Percentiles rank a stretch among this genome's conserved stretches.
Evolutionary conservation across 805 yeast genomes (phyloP).

Genomic region (Blastobotrys americana): DNA sequence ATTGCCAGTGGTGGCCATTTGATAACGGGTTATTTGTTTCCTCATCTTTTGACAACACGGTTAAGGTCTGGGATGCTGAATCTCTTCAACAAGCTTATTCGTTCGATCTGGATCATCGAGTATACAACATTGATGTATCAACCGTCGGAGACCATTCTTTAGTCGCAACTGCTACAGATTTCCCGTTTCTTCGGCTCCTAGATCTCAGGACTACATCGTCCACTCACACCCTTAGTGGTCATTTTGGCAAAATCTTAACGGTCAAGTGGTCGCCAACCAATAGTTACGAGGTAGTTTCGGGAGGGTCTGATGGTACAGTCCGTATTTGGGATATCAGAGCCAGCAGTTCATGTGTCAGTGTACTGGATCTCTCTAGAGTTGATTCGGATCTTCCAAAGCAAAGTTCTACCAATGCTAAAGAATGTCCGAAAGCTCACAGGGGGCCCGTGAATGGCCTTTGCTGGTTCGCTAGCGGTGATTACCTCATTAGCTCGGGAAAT

Average conservation of each 20-base stretch:
- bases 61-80: constrained; percentile 77
- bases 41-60: constrained; percentile 69
- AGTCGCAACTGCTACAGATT: constrained; percentile 66
- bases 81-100: constrained; percentile 57
- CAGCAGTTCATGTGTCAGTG: constrained; percentile 53
- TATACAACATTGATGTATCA: constrained; percentile 63
- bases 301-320: constrained; percentile 75
- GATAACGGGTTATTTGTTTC: constrained; percentile 83
- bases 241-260: constrained; percentile 46
- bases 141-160: constrained; percentile 41
- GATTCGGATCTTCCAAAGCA: constrained; percentile 26
- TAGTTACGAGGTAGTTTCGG: constrained; percentile 60
- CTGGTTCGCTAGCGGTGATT: constrained; percentile 64
- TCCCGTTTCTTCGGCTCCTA: constrained; percentile 57
- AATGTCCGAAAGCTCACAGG: constrained; percentile 56
- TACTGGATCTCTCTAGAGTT: constrained; percentile 51
- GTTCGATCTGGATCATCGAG: constrained; percentile 53
- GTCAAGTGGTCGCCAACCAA: constrained; percentile 71
- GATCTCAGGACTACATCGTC: constrained; percentile 70
- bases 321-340: constrained; percentile 81
- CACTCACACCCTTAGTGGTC: constrained; percentile 64
- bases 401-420: constrained; percentile 13
- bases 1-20: constrained; percentile 78
- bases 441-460: constrained; percentile 70
- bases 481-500: constrained; percentile 59